Conservation (phyloP, 352 stramenopile species). For the Globisporangium barbulae region DNA sequence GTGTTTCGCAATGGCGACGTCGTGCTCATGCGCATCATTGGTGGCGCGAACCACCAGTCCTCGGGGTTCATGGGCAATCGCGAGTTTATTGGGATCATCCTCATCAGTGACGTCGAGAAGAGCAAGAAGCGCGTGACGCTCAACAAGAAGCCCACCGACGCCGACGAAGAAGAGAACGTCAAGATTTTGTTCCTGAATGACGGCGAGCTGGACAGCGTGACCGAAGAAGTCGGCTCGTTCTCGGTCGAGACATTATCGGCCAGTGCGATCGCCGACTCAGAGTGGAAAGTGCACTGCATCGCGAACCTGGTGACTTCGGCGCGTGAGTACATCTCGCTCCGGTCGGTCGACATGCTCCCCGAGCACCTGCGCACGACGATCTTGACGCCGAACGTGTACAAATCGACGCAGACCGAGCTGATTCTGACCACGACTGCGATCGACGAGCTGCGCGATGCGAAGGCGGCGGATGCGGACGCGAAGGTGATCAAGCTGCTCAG, state of each 20-base stretch:
- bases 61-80: slow-evolving; percentile 41
- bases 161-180: slow-evolving; percentile 60
- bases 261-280: slow-evolving; percentile 58
- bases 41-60: slow-evolving; percentile 22
- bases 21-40: slow-evolving; percentile 46
- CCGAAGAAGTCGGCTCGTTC: slow-evolving; percentile 54
- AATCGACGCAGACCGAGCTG: slow-evolving; percentile 76
- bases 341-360: slow-evolving; percentile 81
- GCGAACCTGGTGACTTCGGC: slow-evolving; percentile 77
- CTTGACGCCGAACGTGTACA: slow-evolving; percentile 72
- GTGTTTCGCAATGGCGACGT: slow-evolving; percentile 80
- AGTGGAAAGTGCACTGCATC: slow-evolving; percentile 77
- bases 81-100: slow-evolving; percentile 70
- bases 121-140: slow-evolving; percentile 39
- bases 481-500: slow-evolving; percentile 69
- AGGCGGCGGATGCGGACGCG: slow-evolving; percentile 16
- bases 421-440: slow-evolving; percentile 61
- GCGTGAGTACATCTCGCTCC: slow-evolving; percentile 80
- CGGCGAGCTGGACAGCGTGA: slow-evolving; percentile 69
- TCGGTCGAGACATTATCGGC: slow-evolving; percentile 62
- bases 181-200: slow-evolving; percentile 82
- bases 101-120: slow-evolving; percentile 74
- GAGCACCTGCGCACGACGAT: slow-evolving; percentile 78
- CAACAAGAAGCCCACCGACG: slow-evolving; percentile 37
- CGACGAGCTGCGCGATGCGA: slow-evolving; percentile 48